Evolutionary conservation across 2,329 filamentous ascomycete genomes (phyloP).

Genomic region (Aspergillus sp.): DNA sequence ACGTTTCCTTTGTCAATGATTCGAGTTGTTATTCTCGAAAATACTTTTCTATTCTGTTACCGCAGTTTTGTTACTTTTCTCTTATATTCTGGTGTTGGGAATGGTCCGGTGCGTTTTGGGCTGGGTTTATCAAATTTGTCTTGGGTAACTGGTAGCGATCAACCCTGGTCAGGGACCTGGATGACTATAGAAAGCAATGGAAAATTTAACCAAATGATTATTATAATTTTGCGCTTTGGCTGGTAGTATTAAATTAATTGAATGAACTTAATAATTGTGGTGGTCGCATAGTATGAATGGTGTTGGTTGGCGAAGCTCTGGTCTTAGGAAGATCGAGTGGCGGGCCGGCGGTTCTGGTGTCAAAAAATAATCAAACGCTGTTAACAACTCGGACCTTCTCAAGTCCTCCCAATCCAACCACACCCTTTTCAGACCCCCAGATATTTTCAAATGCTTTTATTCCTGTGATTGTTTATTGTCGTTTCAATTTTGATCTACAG

Average conservation of each 20-base stretch:
- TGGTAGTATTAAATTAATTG: background rate
- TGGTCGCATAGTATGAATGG: background rate
- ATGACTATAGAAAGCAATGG: conserved; percentile 3
- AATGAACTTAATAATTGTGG: background rate
- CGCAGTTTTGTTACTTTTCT: conserved; percentile 2
- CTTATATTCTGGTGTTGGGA: conserved; percentile 8
- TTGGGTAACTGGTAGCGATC: conserved; percentile 9
- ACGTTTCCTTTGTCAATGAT: conserved; percentile 26
- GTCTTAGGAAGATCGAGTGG: background rate
- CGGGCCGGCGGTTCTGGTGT: background rate
- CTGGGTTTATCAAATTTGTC: conserved; percentile 1
- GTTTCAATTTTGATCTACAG: background rate
- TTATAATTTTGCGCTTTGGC: background rate
- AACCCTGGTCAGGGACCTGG: background rate
- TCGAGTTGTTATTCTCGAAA: conserved; percentile 11
- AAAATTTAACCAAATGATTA: background rate
- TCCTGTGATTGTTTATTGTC: background rate
- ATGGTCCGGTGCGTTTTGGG: conserved; percentile 7
- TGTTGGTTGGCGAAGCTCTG: conserved; percentile 1
- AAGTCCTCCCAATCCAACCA: background rate
- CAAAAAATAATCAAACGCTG: background rate
- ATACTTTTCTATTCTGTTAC: background rate
- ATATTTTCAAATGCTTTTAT: background rate
- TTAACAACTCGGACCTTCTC: background rate
- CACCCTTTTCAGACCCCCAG: background rate